Evolutionary conservation across 345 rosid genomes (phyloP).

Genomic region (Durio zibethinus): DNA sequence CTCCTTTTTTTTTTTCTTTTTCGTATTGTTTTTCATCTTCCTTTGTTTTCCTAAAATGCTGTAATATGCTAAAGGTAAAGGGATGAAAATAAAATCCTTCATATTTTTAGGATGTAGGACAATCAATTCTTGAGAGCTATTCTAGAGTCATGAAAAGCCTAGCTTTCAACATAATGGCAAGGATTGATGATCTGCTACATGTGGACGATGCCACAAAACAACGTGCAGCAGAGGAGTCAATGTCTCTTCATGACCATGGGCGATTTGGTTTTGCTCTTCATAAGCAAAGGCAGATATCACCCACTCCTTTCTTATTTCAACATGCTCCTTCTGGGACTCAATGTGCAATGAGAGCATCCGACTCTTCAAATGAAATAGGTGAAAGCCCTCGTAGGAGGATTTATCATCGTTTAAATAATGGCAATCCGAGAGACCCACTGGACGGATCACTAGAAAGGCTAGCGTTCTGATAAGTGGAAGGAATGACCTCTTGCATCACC

Average conservation of each 20-base stretch:
- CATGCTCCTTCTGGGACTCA: slow-evolving; percentile 12
- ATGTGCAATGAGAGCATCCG: background rate
- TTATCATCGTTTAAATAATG: slow-evolving; percentile 7
- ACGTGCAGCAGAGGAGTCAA: slow-evolving; percentile 23
- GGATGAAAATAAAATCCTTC: background rate
- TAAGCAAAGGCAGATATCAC: slow-evolving; percentile 23
- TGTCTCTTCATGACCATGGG: slow-evolving; percentile 18
- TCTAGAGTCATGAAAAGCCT: slow-evolving; percentile 50
- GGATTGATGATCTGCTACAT: slow-evolving; percentile 41
- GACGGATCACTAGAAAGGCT: slow-evolving; percentile 22
- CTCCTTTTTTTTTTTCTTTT: background rate
- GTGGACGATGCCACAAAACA: slow-evolving; percentile 46
- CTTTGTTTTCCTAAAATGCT: background rate
- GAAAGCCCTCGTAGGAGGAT: slow-evolving; percentile 1
- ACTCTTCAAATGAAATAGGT: slow-evolving; percentile 9
- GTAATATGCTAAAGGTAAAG: background rate
- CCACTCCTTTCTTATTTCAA: slow-evolving; percentile 18
- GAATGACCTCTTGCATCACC: background rate
- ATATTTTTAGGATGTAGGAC: slow-evolving; percentile 44
- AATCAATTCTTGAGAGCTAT: slow-evolving; percentile 47
- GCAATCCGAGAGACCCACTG: slow-evolving; percentile 12
- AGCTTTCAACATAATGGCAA: slow-evolving; percentile 40
- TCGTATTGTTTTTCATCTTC: background rate
- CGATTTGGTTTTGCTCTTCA: slow-evolving; percentile 16
- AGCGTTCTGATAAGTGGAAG: slow-evolving; percentile 16